Percentiles rank a stretch among this genome's conserved stretches.
Evolutionary conservation across 2,329 filamentous ascomycete species (phyloP).

Genomic region (Trichothecium roseum): DNA sequence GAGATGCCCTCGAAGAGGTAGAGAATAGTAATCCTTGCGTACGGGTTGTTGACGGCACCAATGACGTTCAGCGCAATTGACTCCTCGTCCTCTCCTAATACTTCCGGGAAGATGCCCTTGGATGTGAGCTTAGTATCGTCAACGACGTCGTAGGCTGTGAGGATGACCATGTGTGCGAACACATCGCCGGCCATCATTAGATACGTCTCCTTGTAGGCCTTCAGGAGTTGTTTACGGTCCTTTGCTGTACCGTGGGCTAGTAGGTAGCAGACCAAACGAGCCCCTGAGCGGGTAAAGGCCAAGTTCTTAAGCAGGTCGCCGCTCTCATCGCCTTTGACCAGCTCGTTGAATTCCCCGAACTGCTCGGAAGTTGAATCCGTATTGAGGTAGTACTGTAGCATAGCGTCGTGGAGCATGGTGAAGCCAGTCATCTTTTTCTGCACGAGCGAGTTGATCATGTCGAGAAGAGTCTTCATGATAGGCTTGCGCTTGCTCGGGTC

Average conservation of each 20-base stretch:
- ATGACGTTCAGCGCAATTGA: constrained; percentile 54
- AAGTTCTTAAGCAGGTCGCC: constrained; percentile 90
- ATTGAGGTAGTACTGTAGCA: constrained; percentile 91
- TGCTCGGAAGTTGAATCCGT: constrained; percentile 69
- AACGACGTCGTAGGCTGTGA: constrained; percentile 81
- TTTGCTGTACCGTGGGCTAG: constrained; percentile 83
- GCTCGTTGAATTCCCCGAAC: constrained; percentile 76
- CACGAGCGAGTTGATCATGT: constrained; percentile 82
- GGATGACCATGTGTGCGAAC: constrained; percentile 69
- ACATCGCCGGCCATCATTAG: constrained; percentile 74
- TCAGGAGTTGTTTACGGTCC: constrained; percentile 81
- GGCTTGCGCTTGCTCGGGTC: constrained; percentile 77
- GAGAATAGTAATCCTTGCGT: constrained; percentile 57
- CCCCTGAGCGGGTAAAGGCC: constrained; percentile 86
- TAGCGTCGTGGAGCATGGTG: constrained; percentile 95
- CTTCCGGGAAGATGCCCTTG: constrained; percentile 79
- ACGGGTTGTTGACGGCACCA: constrained; percentile 53
- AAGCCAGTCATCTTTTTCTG: constrained; percentile 97
- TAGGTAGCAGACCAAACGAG: constrained; percentile 69
- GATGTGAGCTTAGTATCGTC: constrained; percentile 86
- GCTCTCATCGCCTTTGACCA: constrained; percentile 83
- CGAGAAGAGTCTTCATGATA: constrained; percentile 76
- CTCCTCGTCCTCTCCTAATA: constrained; percentile 62
- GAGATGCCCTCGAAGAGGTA: constrained; percentile 70
- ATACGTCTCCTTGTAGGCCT: constrained; percentile 82